Evolutionary conservation across 2,329 filamentous ascomycete genomes (phyloP), one percentile per base, ranked within the genome.

Genomic region (Botrytis squamosa): DNA sequence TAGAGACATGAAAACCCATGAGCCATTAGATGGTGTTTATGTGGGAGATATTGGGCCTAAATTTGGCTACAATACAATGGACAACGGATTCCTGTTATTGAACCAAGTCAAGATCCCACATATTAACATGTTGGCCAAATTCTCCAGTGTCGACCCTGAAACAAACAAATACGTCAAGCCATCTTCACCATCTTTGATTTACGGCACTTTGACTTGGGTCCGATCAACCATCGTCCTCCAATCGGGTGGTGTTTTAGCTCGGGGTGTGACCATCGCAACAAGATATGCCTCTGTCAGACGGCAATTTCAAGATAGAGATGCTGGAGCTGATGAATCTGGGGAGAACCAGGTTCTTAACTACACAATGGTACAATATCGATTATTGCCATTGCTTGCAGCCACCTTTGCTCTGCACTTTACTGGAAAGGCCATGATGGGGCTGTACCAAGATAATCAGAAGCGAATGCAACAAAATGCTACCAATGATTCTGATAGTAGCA

Each of bases 31-130:
- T 67, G 90, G 92, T 76, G 83, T 93, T 70, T 89, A 93, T 79
- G 90, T 94, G 38, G 92, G 93, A 64, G 92, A 95, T 77, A 94
- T 95, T 81, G 93, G 93, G 1, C 92, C 92, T 72, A 94, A 94
- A 82, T 92, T 92, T 76, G 91, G 91, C 16, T 93, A 92, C 84
- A 92, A 92, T 82, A 93, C 91, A 18, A 93, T 93, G 92, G 92
- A 94, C 81, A 95, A 94, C 77, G 92, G 92, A 1, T 94, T 92
- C 85, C 83, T 94, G 18, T 86, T 94, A 36, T 90, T 95, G 83
- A 94, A 94, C 84, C 85, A 93, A 29, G 86, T 93, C 82, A 92
- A 93, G 82, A 85, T 94, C 25, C 92, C 92, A 1, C 92, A 94
- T 80, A 83, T 89, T 76, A 91, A 89, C 83, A 92, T 94, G 91